phyloP scores from a whole-genome alignment of 2,329 filamentous ascomycete species.

The Leptographium flavum region DNA sequence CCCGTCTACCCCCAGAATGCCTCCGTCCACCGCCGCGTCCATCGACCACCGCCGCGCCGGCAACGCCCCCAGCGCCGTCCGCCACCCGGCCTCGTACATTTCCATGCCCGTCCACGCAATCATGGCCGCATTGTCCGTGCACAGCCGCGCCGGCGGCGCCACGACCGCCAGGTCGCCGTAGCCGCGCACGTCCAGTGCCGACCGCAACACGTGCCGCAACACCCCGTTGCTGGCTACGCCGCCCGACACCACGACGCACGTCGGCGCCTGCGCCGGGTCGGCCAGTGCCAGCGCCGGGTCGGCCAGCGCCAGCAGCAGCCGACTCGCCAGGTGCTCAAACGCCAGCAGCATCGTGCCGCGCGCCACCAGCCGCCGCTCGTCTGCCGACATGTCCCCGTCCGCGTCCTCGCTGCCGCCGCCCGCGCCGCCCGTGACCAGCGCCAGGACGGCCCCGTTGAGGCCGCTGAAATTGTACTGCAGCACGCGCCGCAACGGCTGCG shows the following conservation, averaged over 20 bases:
- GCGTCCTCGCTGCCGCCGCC: slow-evolving; percentile 23
- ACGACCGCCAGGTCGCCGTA: slow-evolving; percentile 45
- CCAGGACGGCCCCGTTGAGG: slow-evolving; percentile 39
- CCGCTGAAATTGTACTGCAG: slow-evolving; percentile 65
- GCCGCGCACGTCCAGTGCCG: slow-evolving; percentile 50
- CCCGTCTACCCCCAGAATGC: slow-evolving; percentile 47
- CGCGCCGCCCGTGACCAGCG: slow-evolving; percentile 14
- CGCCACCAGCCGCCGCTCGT: slow-evolving; percentile 56
- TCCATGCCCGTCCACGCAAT: slow-evolving; percentile 88
- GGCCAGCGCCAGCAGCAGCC: slow-evolving; percentile 57
- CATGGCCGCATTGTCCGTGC: slow-evolving; percentile 96
- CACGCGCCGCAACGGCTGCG: slow-evolving; percentile 27
- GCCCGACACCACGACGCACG: slow-evolving; percentile 63
- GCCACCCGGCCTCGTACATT: slow-evolving; percentile 73
- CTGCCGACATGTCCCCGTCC: too few species aligned
- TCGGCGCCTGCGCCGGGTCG: background rate
- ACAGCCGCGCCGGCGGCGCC: slow-evolving; percentile 63
- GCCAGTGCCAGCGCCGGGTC: slow-evolving; percentile 13
- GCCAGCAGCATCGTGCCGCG: slow-evolving; percentile 61
- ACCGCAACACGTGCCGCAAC: slow-evolving; percentile 50
- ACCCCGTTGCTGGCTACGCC: slow-evolving; percentile 82
- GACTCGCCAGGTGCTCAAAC: slow-evolving; percentile 75
- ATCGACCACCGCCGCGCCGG: slow-evolving; percentile 61
- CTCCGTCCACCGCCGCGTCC: slow-evolving; percentile 46
- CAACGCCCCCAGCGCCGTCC: slow-evolving; percentile 43